Evolutionary conservation across 2,329 filamentous ascomycete species (phyloP), one percentile per base, ranked within the genome.

Genomic region (Scedosporium aurantiacum): DNA sequence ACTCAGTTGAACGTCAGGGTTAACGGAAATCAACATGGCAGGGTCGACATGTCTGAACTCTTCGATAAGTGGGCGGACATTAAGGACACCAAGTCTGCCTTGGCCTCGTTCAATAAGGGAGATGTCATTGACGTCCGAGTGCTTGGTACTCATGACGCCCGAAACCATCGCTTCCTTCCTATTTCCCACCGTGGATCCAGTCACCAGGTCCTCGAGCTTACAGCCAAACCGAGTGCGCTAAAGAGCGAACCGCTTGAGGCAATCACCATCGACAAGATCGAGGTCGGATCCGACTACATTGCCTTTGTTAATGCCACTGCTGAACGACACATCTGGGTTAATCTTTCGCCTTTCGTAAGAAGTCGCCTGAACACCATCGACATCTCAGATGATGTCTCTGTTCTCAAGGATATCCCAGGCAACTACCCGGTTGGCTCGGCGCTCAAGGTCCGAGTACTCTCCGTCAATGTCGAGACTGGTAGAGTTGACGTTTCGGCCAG

Each of bases 371-470:
- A 85, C 60, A 82, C 88, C 64, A 85, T 94, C 72, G 92, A 97
- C 69, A 84, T 94, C 7, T 91, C 91, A 0, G 90, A 96, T 68
- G 91, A 97, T 71, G 76, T 96, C 56, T 89, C 91, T 6, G 80
- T 89, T 61, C 78, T 96, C 41, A 83, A 87, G 37, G 84, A 96
- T 67, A 76, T 97, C 2, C 81, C 85, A 57, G 81, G 83, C 64
- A 89, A 90, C 73, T 97, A 96, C 73, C 93, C 94, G 0, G 73
- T 96, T 45, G 94, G 94, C n/a, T 94, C 89, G 55, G 94, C 91
- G 4, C 74, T 99, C 54, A 88, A 85, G 70, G 90, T 92, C 10
- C 86, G 86, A 27, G 91, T 96, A 21, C 85, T 89, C 61, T 79
- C 81, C 2, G 84, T 96, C 3, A 87, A 97, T 70, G 72, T 81